These are phyloP conservation scores for Musa beccarii DNA, from an alignment of 176 grass and related monocot genomes.

Conservation along the genomic window DNA sequence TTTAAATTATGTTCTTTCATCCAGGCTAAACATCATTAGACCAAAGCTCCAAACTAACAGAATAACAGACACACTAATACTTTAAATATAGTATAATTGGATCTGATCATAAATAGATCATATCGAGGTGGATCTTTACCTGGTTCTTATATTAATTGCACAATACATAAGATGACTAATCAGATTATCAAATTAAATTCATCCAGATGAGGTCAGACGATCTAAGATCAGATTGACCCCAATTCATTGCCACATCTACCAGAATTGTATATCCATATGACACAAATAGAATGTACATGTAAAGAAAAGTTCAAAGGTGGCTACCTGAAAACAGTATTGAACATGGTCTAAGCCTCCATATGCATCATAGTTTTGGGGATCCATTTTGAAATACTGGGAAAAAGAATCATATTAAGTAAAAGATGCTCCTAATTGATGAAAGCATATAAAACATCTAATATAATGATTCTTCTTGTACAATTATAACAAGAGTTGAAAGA, in stretches of 20 bases:
- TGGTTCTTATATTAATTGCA: too few relatives aligned
- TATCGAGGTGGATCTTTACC: too few relatives aligned
- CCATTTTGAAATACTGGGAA: slow-evolving; percentile 92
- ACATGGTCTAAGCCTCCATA: slow-evolving; percentile 61
- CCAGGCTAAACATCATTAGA: background rate
- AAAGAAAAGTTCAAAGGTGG: background rate
- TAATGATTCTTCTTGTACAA: background rate
- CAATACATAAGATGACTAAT: background rate
- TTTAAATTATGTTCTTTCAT: background rate
- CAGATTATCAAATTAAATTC: background rate
- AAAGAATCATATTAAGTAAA: slow-evolving; percentile 7
- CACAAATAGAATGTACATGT: background rate
- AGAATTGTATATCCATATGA: background rate
- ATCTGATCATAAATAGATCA: background rate
- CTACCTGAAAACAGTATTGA: slow-evolving; percentile 91
- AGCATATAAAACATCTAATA: background rate
- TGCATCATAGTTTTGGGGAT: slow-evolving; percentile 62
- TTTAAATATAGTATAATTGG: background rate
- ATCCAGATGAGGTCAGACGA: background rate
- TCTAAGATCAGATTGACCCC: background rate
- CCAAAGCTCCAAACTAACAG: background rate
- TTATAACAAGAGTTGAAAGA: too few relatives aligned
- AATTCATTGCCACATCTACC: background rate
- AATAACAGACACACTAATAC: background rate
- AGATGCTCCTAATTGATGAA: background rate